Evolutionary conservation across 306 rosid species (phyloP).

Genomic region (Glycyrrhiza uralensis): DNA sequence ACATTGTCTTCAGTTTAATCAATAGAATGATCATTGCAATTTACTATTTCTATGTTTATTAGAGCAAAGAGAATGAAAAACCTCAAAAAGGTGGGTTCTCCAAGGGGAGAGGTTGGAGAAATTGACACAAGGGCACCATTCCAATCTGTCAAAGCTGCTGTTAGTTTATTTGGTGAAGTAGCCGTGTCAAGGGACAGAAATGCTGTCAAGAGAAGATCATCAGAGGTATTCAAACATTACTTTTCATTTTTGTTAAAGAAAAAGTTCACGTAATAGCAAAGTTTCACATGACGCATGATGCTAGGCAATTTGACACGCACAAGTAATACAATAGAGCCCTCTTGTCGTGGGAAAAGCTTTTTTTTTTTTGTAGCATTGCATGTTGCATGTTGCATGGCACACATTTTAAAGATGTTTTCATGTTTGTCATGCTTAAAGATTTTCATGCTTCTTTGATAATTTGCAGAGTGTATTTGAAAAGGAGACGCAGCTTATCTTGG

Average conservation of each 20-base stretch:
- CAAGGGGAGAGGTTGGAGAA: conserved; percentile 80
- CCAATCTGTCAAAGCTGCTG: conserved; percentile 96
- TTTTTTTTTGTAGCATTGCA: neutral
- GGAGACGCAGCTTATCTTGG: conserved; percentile 70
- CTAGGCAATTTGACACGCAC: neutral
- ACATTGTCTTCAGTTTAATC: neutral
- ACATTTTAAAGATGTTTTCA: neutral
- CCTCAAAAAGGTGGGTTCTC: conserved; percentile 38
- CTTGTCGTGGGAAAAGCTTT: too few species aligned
- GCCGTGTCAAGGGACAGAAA: conserved; percentile 47
- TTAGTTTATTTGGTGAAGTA: conserved; percentile 81
- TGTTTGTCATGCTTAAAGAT: conserved; percentile 6
- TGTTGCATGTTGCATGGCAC: neutral
- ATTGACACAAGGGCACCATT: conserved; percentile 89
- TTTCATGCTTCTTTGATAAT: neutral
- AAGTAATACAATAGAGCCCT: neutral
- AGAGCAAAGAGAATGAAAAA: conserved; percentile 44
- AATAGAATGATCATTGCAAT: conserved; percentile 29
- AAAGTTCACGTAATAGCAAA: neutral
- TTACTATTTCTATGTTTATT: neutral
- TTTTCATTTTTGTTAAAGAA: neutral
- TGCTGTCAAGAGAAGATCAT: conserved; percentile 47
- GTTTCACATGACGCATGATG: too few species aligned
- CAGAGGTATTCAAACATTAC: conserved; percentile 47
- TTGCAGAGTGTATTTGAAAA: conserved; percentile 63